Base-by-base conservation (phyloP, 768 basidiomycete genomes). In the Tylopilus felleus region DNA sequence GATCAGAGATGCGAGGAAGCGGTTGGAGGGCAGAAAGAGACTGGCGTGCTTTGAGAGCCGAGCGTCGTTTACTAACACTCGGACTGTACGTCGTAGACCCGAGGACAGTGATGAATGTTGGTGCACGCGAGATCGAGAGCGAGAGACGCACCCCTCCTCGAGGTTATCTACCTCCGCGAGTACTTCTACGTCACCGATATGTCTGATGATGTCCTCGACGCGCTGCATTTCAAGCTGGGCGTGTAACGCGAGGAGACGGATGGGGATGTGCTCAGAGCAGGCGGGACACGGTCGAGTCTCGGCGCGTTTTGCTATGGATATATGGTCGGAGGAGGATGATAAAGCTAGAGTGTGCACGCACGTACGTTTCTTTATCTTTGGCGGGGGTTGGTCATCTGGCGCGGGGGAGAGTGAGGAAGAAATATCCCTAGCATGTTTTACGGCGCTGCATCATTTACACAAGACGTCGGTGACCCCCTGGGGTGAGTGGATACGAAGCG, bases 241-340 rank as follows among this genome's bases (percentile, higher is more conserved):
- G 60, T 92, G 90, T 52, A 73, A 75, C 3, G 74, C 75, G 16
- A 92, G 75, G n/a, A 91, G 76, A 13, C 89, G 83, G 22, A 90
- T 64, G 14, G 90, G 89, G 39, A 93, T 86, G 36, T 66, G 66
- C 65, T 92, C 89, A 14, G 77, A 72, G 70, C 90, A 93, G 36
- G 86, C 80, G 2, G 90, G 90, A 63, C 90, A 93, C 54, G 74
- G 74, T 53, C 83, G 76, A 3, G 87, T 92, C 65, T 90, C 88
- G 17, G 85, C 88, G 41, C 85, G 81, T 66, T 83, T 88, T 4
- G 77, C 87, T 89, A 53, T 47, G 49, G 25, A 28, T 2, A 5
- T n/a, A 12, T 38, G 47, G 47, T 55, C 10, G 55, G 44, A 5
- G 29, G 16, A 27, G 22, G 10, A 41, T 7, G 22, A 8, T 38